Evolutionary conservation across 345 rosid species (phyloP), one percentile per base, ranked within the genome.

Genomic region (Arabis alpina): DNA sequence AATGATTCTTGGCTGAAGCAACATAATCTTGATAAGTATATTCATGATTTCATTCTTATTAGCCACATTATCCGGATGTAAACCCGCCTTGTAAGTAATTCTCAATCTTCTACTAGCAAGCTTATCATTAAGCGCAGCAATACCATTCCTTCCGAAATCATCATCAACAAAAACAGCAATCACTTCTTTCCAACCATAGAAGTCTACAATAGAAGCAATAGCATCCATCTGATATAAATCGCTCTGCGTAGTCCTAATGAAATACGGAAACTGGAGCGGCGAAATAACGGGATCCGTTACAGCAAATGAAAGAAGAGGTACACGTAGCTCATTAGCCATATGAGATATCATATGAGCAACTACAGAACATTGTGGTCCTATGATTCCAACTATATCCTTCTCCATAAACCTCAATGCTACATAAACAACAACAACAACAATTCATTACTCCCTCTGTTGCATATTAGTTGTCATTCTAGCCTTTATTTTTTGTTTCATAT

Each of bases 211-310:
- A 49, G 93, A 89, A 39, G 96, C 88, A 62, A 89, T 82, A 13
- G 97, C 96, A 27, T 86, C 76, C 98, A 93, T 93, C 61, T 93
- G 95, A 74, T 86, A 81, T 41, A 76, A 44, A 81, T 93, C 98
- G 69, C 88, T 91, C 60, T 78, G 97, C 19, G 83, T 80, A 6
- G 96, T 86, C 80, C 96, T 83, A 10, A 93, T 79, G 53, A 93
- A 89, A 77, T 79, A 93, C 3, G 98, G 98, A 73, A 82, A 93
- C 78, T 91, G 94, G 30, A 91, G 85, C 4, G 96, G 85, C 48
- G 85, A 79, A 45, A 93, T 86, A 27, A 92, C 82, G n/a, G 96
- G 93, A 55, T 93, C 98, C 5, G 98, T 91, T n/a, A 88, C 96
- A 50, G 82, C 87, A 77, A 93, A 93, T 12, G 98, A 87, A 50